Conservation (phyloP, 2,329 filamentous ascomycete species). For the Atkinsonella hypoxylon region DNA sequence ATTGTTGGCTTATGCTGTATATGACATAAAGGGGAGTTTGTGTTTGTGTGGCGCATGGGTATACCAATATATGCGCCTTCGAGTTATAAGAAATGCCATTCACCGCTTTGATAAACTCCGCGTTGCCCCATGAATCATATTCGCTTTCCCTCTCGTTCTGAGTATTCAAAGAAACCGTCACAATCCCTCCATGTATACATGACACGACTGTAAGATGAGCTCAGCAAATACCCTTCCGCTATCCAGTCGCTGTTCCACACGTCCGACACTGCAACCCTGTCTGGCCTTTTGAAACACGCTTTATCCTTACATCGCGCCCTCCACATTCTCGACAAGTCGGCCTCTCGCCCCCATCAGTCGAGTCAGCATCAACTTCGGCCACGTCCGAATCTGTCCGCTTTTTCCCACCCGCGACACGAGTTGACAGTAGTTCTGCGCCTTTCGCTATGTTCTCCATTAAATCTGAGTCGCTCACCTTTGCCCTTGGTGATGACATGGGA, state of each 20-base stretch:
- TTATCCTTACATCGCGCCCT: slow-evolving; percentile 2
- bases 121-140: no score
- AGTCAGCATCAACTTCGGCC: slow-evolving; percentile 19
- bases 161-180: neutral
- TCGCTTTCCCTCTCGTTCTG: neutral
- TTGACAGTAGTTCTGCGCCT: slow-evolving; percentile 6
- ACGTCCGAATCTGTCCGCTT: slow-evolving; percentile 23
- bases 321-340: slow-evolving; percentile 6
- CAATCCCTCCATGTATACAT: no score
- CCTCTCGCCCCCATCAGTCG: slow-evolving; percentile 11
- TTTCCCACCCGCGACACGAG: slow-evolving; percentile 9
- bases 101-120: no score
- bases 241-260: neutral
- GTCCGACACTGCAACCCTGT: slow-evolving; percentile 8
- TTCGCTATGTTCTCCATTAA: slow-evolving; percentile 12
- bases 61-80: no score
- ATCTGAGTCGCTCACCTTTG: slow-evolving; percentile 12
- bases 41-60: no score
- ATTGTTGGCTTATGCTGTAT: no score
- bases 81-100: no score
- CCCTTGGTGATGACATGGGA: slow-evolving; percentile 11
- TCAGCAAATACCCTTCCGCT: neutral
- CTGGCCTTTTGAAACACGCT: slow-evolving; percentile 6
- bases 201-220: no score
- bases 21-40: no score